These are phyloP conservation scores for Fusarium sp. DNA, from an alignment of 2,329 filamentous ascomycete species.

Conservation along the genomic window DNA sequence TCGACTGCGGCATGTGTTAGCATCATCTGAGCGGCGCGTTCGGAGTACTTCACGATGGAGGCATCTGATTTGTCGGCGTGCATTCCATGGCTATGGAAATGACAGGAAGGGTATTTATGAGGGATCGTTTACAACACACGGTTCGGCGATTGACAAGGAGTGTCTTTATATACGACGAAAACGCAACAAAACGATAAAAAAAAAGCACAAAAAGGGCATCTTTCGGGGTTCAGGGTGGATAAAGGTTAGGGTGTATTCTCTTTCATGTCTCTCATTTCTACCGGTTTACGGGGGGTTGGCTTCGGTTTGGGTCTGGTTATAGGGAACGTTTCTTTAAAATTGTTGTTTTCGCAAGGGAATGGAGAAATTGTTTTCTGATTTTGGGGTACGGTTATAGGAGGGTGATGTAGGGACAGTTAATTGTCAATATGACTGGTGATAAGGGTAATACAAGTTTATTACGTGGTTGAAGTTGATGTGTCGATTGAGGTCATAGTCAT, in stretches of 20 bases:
- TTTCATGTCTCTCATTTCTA: slow-evolving; percentile 37
- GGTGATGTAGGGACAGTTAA: slow-evolving; percentile 22
- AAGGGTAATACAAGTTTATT: slow-evolving; percentile 34
- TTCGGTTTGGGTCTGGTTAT: slow-evolving; percentile 34
- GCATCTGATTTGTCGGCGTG: slow-evolving; percentile 42
- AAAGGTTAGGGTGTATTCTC: slow-evolving; percentile 21
- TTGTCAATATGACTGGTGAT: slow-evolving; percentile 7
- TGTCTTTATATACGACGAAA: slow-evolving; percentile 34
- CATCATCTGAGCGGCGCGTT: slow-evolving; percentile 38
- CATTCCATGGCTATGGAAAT: slow-evolving; percentile 30
- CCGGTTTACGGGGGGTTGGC: slow-evolving; percentile 30
- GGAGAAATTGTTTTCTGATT: slow-evolving; percentile 42
- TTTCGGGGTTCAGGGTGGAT: slow-evolving; percentile 36
- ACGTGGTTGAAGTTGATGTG: slow-evolving; percentile 7
- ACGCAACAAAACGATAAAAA: slow-evolving; percentile 23
- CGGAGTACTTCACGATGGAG: slow-evolving; percentile 37
- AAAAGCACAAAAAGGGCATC: slow-evolving; percentile 40
- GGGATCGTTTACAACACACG: slow-evolving; percentile 25
- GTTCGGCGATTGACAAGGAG: slow-evolving; percentile 35
- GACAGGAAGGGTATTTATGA: slow-evolving; percentile 25
- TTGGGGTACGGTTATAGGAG: slow-evolving; percentile 7
- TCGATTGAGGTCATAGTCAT: not conserved
- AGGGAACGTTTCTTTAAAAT: slow-evolving; percentile 37
- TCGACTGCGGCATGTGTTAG: slow-evolving; percentile 40
- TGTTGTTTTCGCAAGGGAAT: slow-evolving; percentile 36